Evolutionary conservation across 768 basidiomycete genomes (phyloP).

Genomic region (Tricholoma flavovirens): DNA sequence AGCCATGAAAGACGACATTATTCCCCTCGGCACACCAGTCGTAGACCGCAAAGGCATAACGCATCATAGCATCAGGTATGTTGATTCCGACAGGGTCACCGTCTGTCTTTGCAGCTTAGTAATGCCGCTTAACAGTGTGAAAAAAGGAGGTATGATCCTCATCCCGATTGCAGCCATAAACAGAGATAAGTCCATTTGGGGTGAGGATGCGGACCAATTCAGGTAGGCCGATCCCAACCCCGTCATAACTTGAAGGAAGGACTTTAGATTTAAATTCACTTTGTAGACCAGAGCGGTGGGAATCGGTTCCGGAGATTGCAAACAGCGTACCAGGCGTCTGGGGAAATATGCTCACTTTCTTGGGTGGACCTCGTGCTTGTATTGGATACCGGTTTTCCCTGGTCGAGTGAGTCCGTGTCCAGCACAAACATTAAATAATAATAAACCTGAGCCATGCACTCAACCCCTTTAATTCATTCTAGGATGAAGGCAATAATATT

Average conservation of each 20-base stretch:
- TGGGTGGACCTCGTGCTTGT: slow-evolving; percentile 60
- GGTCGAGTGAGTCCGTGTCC: slow-evolving; percentile 33
- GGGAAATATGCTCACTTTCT: slow-evolving; percentile 55
- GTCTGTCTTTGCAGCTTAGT: neutral
- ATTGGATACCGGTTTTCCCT: slow-evolving; percentile 65
- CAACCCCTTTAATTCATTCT: slow-evolving; percentile 1
- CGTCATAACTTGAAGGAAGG: too few relatives aligned
- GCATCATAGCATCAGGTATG: slow-evolving; percentile 35
- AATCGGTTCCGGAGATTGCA: slow-evolving; percentile 36
- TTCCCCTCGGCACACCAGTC: slow-evolving; percentile 44
- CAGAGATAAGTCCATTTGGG: slow-evolving; percentile 50
- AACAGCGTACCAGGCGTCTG: slow-evolving; percentile 51
- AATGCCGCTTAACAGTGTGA: slow-evolving; percentile 18
- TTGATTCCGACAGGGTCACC: neutral
- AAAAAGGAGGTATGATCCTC: slow-evolving; percentile 39
- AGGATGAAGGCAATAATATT: slow-evolving; percentile 40
- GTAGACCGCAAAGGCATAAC: slow-evolving; percentile 38
- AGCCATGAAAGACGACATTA: slow-evolving; percentile 46
- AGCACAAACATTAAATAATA: too few relatives aligned
- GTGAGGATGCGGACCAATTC: slow-evolving; percentile 58
- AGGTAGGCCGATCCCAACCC: slow-evolving; percentile 36
- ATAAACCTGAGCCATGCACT: neutral
- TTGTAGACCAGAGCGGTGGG: slow-evolving; percentile 66
- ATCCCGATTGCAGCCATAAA: slow-evolving; percentile 53
- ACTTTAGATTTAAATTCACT: neutral